Evolutionary conservation across 176 grass and related monocot species (phyloP).

Genomic region (Chloris gayana): DNA sequence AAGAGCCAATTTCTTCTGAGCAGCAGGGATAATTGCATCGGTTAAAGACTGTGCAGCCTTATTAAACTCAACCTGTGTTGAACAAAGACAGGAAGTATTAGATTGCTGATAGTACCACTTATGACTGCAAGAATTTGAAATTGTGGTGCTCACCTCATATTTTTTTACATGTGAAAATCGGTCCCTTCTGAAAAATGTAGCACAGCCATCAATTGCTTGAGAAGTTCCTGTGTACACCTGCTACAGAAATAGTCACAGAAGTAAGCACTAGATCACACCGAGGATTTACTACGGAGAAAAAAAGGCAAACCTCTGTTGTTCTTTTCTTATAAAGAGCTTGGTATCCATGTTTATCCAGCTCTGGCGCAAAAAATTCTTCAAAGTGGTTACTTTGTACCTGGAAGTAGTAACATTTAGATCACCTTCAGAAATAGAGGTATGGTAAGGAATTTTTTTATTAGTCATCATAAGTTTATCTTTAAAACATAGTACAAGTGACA

Average conservation of each 20-base stretch:
- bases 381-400: slow-evolving; percentile 92
- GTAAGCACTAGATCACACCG: not conserved
- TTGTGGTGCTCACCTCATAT: slow-evolving; percentile 70
- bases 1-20: slow-evolving; percentile 74
- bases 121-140: slow-evolving; percentile 19
- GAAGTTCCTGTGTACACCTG: slow-evolving; percentile 70
- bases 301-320: slow-evolving; percentile 66
- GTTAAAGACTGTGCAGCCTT: slow-evolving; percentile 93
- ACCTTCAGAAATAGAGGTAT: slow-evolving; percentile 4
- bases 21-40: slow-evolving; percentile 63
- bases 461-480: not conserved
- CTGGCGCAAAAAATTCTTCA: slow-evolving; percentile 81
- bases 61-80: slow-evolving; percentile 85
- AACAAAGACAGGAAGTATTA: slow-evolving; percentile 34
- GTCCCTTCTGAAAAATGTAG: slow-evolving; percentile 90
- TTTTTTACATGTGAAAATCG: slow-evolving; percentile 93
- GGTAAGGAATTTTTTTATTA: not conserved
- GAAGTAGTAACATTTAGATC: slow-evolving; percentile 35
- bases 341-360: slow-evolving; percentile 95
- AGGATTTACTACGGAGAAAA: slow-evolving; percentile 9
- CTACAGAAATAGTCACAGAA: slow-evolving; percentile 3
- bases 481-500: not conserved
- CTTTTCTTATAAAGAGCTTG: slow-evolving; percentile 87
- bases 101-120: not conserved
- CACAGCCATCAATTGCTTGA: slow-evolving; percentile 77